These are phyloP conservation scores for Xylaria curta DNA, from an alignment of 495 filamentous ascomycete species.

Conservation along the genomic window DNA sequence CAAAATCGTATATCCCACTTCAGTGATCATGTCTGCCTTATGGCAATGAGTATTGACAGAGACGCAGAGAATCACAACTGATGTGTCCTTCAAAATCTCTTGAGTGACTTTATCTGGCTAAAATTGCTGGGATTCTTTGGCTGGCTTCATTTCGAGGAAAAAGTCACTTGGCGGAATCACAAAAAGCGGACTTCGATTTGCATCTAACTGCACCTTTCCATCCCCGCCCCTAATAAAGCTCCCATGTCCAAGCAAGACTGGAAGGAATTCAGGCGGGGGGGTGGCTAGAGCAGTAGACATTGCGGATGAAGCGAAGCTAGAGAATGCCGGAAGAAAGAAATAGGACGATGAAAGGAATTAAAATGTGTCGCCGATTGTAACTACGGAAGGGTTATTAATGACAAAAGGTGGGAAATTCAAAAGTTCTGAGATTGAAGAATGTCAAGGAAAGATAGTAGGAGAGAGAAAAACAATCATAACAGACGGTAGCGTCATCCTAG, in stretches of 20 bases:
- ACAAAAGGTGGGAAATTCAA: neutral
- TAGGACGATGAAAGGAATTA: neutral
- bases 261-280: constrained; percentile 5
- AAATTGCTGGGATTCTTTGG: constrained; percentile 9
- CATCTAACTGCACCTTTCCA: neutral
- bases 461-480: neutral
- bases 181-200: neutral
- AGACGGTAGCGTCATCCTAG: neutral
- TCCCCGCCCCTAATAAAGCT: neutral
- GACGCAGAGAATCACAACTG: constrained; percentile 16
- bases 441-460: neutral
- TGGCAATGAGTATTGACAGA: constrained; percentile 13
- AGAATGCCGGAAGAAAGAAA: neutral
- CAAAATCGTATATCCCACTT: constrained; percentile 20
- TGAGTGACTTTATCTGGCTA: neutral
- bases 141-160: constrained; percentile 16
- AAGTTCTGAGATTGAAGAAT: neutral
- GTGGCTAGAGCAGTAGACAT: neutral
- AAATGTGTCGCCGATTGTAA: neutral
- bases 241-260: constrained; percentile 15
- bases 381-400: neutral
- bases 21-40: neutral
- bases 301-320: neutral
- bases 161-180: neutral
- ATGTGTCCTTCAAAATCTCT: neutral